These are phyloP conservation scores for Venturiaceae sp. DNA, from an alignment of 2,329 filamentous ascomycete species.

Conservation along the genomic window DNA sequence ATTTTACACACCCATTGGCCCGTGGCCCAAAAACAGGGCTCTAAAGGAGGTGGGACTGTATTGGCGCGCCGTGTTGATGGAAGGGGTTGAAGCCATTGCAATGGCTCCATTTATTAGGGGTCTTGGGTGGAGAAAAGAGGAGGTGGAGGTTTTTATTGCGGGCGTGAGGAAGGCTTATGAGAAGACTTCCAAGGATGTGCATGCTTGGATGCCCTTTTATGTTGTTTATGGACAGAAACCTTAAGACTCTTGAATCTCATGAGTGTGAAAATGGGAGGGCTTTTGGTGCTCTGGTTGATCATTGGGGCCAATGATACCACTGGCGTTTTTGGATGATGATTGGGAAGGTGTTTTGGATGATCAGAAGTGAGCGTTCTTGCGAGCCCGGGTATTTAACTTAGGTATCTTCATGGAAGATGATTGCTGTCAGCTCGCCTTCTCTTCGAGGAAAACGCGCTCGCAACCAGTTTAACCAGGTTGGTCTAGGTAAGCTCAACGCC, in stretches of 20 bases:
- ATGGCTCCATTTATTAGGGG: conserved; percentile 13
- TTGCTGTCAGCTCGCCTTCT: too few species aligned
- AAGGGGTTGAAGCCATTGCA: conserved; percentile 14
- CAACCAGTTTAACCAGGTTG: too few species aligned
- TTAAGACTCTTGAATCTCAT: neutral
- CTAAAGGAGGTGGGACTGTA: conserved; percentile 14
- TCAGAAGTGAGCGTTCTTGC: too few species aligned
- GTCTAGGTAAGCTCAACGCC: too few species aligned
- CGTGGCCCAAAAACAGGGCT: conserved; percentile 37
- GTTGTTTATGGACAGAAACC: conserved; percentile 47
- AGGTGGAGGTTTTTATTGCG: conserved; percentile 6
- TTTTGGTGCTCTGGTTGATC: too few species aligned
- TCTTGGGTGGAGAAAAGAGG: conserved; percentile 9
- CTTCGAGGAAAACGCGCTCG: too few species aligned
- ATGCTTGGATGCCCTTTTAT: conserved; percentile 47
- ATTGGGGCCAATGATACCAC: too few species aligned
- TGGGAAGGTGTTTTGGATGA: too few species aligned
- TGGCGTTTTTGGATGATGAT: too few species aligned
- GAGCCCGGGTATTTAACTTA: too few species aligned
- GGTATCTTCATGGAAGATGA: too few species aligned
- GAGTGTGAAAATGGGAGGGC: neutral
- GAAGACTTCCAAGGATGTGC: conserved; percentile 19
- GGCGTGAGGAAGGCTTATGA: neutral
- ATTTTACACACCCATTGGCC: conserved; percentile 45
- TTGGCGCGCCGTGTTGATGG: conserved; percentile 13